phyloP scores from a whole-genome alignment of 805 yeast genomes.

The Lipomyces orientalis region DNA sequence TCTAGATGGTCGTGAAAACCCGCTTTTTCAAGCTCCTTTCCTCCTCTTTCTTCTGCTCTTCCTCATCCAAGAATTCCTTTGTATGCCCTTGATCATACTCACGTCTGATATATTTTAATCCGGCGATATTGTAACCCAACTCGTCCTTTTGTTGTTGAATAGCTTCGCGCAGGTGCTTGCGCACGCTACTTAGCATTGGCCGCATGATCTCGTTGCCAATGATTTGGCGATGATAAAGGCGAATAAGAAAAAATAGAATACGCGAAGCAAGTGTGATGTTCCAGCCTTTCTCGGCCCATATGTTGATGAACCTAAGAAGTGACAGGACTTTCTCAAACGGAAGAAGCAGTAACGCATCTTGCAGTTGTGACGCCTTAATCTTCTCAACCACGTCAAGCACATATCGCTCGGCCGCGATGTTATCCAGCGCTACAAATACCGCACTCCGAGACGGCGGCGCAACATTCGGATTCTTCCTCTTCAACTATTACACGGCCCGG shows the following conservation, averaged over 20 bases:
- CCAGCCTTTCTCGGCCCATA: constrained; percentile 63
- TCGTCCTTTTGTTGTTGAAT: constrained; percentile 59
- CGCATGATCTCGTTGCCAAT: constrained; percentile 58
- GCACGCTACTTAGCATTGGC: constrained; percentile 67
- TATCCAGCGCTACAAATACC: constrained; percentile 68
- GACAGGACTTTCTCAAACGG: constrained; percentile 84
- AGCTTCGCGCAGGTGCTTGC: constrained; percentile 62
- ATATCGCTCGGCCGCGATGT: constrained; percentile 74
- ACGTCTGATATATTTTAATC: constrained; percentile 70
- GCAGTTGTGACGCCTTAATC: constrained; percentile 83
- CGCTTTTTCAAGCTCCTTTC: constrained; percentile 72
- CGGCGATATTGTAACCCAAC: constrained; percentile 85
- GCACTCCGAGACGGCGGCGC: constrained; percentile 70
- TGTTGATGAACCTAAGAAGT: constrained; percentile 72
- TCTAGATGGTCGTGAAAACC: constrained; percentile 59
- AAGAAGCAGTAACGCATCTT: constrained; percentile 87
- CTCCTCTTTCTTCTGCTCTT: constrained; percentile 58
- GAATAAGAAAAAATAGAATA: constrained; percentile 74
- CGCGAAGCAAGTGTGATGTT: constrained; percentile 71
- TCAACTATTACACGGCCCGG: constrained; percentile 46
- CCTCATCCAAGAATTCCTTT: constrained; percentile 72
- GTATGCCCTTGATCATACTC: constrained; percentile 83
- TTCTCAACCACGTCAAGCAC: constrained; percentile 72
- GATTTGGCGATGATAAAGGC: constrained; percentile 78
- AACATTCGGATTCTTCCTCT: constrained; percentile 52